Evolutionary conservation across 2,329 filamentous ascomycete species (phyloP).

Genomic region (Fusarium camptoceras): DNA sequence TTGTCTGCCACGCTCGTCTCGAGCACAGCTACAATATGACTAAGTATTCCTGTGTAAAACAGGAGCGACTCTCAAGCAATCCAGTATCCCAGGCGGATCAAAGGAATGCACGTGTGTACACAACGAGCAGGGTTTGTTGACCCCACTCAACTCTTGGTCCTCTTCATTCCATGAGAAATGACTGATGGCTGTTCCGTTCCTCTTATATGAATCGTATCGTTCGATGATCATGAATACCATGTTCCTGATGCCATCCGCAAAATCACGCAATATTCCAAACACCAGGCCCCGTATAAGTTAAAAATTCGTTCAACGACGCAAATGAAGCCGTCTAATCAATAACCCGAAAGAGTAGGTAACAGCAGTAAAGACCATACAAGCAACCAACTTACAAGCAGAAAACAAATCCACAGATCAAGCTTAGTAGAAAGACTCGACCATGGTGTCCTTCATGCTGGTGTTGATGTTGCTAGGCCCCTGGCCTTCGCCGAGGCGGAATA

Average conservation of each 20-base stretch:
- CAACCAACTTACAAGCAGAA: constrained; percentile 14
- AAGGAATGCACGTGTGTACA: constrained; percentile 2
- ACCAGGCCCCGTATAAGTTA: constrained; percentile 40
- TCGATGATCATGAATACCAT: constrained; percentile 35
- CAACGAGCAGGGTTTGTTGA: constrained; percentile 1
- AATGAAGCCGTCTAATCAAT: constrained; percentile 25
- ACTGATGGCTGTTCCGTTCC: constrained; percentile 6
- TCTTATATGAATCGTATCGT: constrained; percentile 18
- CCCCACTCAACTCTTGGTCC: not conserved
- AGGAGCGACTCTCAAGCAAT: constrained; percentile 29
- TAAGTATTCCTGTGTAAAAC: constrained; percentile 1
- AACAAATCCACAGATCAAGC: constrained; percentile 14
- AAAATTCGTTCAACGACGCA: constrained; percentile 12
- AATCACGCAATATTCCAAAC: constrained; percentile 38
- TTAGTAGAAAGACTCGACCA: constrained; percentile 99
- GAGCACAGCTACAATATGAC: not conserved
- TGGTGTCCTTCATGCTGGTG: constrained; percentile 91
- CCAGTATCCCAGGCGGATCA: constrained; percentile 12
- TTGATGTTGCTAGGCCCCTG: constrained; percentile 82
- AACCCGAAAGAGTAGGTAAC: constrained; percentile 19
- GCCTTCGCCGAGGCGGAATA: constrained; percentile 94
- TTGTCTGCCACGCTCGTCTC: constrained; percentile 12
- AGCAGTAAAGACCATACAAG: constrained; percentile 27
- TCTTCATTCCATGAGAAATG: constrained; percentile 6
- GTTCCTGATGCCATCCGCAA: constrained; percentile 28